Percentiles rank a stretch among this genome's conserved stretches.
Conservation (phyloP, 495 filamentous ascomycete genomes). For the Xylaria venustula region DNA sequence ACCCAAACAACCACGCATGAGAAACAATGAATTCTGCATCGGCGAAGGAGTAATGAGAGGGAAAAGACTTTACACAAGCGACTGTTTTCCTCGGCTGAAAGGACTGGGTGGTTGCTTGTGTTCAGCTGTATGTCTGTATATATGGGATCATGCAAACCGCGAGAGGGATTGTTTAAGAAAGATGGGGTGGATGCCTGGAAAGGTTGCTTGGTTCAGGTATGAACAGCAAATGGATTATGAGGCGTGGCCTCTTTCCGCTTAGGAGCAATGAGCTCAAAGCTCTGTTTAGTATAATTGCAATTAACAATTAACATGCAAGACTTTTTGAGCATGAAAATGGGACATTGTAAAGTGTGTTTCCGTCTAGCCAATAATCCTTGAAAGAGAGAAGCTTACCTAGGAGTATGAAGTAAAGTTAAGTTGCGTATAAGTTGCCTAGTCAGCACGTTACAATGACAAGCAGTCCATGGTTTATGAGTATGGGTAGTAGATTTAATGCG, state of each 20-base stretch:
- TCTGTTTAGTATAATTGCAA: too few relatives aligned
- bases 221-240: neutral
- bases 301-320: too few relatives aligned
- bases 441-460: too few relatives aligned
- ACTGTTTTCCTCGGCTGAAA: neutral
- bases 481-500: too few relatives aligned
- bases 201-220: neutral
- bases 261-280: neutral
- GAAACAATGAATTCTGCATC: slow-evolving; percentile 13
- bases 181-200: neutral
- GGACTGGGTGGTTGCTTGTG: neutral
- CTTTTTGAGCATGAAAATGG: too few relatives aligned
- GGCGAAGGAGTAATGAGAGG: slow-evolving; percentile 10
- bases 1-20: neutral
- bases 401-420: too few relatives aligned
- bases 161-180: neutral
- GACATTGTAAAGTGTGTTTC: too few relatives aligned
- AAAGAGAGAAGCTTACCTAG: too few relatives aligned
- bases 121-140: slow-evolving; percentile 7
- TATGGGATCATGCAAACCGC: neutral
- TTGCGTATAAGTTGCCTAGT: too few relatives aligned
- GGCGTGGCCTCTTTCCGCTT: neutral
- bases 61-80: slow-evolving; percentile 8
- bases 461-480: too few relatives aligned
- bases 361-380: too few relatives aligned